These are phyloP conservation scores for Kwoniella shivajii DNA, from an alignment of 1,284 basidiomycete genomes.

Conservation along the genomic window DNA sequence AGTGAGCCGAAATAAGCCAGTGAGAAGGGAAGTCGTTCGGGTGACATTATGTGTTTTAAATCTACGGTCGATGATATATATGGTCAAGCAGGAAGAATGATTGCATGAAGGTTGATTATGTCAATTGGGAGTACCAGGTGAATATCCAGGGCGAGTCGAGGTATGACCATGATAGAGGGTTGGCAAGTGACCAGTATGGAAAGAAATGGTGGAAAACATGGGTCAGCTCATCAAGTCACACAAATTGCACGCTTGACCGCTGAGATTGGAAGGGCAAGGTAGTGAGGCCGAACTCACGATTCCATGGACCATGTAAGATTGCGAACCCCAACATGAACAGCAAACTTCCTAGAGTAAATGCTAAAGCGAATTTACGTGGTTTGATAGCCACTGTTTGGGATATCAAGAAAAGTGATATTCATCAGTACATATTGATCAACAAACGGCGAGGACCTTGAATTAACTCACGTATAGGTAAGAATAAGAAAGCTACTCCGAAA, in stretches of 20 bases:
- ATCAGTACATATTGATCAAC: not conserved
- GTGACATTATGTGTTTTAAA: conserved; percentile 80
- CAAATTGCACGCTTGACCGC: too few species aligned
- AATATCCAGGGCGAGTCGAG: too few species aligned
- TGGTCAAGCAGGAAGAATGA: not conserved
- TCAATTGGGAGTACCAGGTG: not conserved
- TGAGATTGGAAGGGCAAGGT: too few species aligned
- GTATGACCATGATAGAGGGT: too few species aligned
- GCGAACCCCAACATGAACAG: conserved; percentile 55
- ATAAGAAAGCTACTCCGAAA: conserved; percentile 93
- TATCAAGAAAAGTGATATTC: not conserved
- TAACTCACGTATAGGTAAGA: conserved; percentile 67
- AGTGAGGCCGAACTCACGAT: conserved; percentile 44
- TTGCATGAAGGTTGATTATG: not conserved
- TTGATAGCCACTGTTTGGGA: conserved; percentile 64
- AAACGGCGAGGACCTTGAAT: not conserved
- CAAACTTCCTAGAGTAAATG: conserved; percentile 65
- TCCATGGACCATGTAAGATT: conserved; percentile 59
- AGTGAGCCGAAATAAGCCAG: conserved; percentile 78
- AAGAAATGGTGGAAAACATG: too few species aligned
- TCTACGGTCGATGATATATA: conserved; percentile 56
- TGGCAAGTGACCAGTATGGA: too few species aligned
- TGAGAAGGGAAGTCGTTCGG: conserved; percentile 86
- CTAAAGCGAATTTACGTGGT: conserved; percentile 83
- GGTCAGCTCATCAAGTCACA: too few species aligned